A percentile compares a stretch with the other conserved stretches of the same genome.
Evolutionary conservation across 2,329 filamentous ascomycete genomes (phyloP).

Genomic region (Blastomyces gilchristii): DNA sequence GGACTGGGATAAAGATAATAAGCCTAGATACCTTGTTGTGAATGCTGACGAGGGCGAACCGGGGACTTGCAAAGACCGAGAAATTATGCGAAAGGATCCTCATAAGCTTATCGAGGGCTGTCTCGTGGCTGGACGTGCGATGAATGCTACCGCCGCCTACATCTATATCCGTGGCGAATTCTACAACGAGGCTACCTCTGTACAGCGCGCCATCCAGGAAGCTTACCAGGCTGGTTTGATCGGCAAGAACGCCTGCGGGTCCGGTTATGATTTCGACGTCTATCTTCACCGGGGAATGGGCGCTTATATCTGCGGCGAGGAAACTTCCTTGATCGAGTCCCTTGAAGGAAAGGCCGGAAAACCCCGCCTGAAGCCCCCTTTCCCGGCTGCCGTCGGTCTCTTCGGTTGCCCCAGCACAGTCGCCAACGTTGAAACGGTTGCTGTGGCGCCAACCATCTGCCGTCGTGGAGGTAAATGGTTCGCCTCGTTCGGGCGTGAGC

Average conservation of each 20-base stretch:
- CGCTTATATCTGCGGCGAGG: slow-evolving; percentile 95
- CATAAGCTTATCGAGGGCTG: slow-evolving; percentile 98
- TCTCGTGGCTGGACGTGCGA: slow-evolving; percentile 86
- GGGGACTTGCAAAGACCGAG: slow-evolving; percentile 97
- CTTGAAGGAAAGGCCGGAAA: slow-evolving; percentile 98
- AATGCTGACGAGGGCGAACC: slow-evolving; percentile 98
- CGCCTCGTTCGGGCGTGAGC: slow-evolving; percentile 82
- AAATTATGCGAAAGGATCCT: slow-evolving; percentile 99
- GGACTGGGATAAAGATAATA: slow-evolving; percentile 95
- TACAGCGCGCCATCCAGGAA: slow-evolving; percentile 94
- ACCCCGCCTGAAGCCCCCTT: slow-evolving; percentile 95
- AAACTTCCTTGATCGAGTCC: slow-evolving; percentile 96
- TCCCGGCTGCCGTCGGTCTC: slow-evolving; percentile 91
- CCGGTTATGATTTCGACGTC: slow-evolving; percentile 96
- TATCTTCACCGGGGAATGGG: slow-evolving; percentile 94
- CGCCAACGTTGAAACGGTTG: slow-evolving; percentile 94
- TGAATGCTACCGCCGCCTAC: slow-evolving; percentile 98
- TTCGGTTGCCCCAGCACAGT: slow-evolving; percentile 98
- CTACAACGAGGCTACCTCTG: slow-evolving; percentile 83
- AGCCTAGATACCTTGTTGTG: slow-evolving; percentile 92
- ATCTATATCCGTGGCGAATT: slow-evolving; percentile 99
- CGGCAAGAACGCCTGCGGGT: slow-evolving; percentile 95
- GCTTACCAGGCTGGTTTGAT: slow-evolving; percentile 90
- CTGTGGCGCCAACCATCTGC: slow-evolving; percentile 91
- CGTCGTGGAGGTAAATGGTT: slow-evolving; percentile 91